Conservation (phyloP, 129 eudicot genomes). For the Escallonia herrerae region DNA sequence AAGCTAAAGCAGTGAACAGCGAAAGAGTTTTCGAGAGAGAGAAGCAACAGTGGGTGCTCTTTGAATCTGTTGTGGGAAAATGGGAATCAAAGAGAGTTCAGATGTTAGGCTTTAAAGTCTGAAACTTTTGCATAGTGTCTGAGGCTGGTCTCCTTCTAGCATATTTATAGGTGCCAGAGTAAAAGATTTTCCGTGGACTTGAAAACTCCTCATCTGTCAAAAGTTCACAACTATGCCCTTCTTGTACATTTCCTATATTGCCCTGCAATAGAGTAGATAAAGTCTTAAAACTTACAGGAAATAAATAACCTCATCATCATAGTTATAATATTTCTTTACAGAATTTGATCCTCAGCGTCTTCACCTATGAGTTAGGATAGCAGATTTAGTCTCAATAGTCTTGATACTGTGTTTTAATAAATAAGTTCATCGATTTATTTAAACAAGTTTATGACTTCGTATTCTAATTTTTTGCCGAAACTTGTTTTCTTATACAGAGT, state of each 20-base stretch:
- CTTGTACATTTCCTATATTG: not conserved
- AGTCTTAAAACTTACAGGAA: not conserved
- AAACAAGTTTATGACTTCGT: too few species aligned
- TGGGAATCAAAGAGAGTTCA: conserved; percentile 13
- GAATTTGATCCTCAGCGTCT: too few species aligned
- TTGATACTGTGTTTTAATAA: too few species aligned
- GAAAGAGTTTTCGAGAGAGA: not conserved
- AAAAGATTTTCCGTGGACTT: conserved; percentile 11
- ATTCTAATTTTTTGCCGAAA: too few species aligned
- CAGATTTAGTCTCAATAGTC: too few species aligned
- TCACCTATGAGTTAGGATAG: too few species aligned
- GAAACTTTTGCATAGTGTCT: conserved; percentile 15
- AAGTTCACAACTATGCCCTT: conserved; percentile 11
- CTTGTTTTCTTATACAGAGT: too few species aligned
- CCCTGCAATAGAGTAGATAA: not conserved
- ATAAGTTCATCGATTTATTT: too few species aligned
- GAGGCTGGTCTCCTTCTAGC: conserved; percentile 21
- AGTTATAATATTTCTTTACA: not conserved
- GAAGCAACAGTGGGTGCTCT: conserved; percentile 3
- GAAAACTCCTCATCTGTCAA: not conserved
- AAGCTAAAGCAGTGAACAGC: not conserved
- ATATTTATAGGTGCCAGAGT: conserved; percentile 43
- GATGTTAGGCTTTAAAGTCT: not conserved
- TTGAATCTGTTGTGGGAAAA: conserved; percentile 21
- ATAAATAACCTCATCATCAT: not conserved